Evolutionary conservation across 257 asterid species (phyloP).

Genomic region (Primulina eburnea): DNA sequence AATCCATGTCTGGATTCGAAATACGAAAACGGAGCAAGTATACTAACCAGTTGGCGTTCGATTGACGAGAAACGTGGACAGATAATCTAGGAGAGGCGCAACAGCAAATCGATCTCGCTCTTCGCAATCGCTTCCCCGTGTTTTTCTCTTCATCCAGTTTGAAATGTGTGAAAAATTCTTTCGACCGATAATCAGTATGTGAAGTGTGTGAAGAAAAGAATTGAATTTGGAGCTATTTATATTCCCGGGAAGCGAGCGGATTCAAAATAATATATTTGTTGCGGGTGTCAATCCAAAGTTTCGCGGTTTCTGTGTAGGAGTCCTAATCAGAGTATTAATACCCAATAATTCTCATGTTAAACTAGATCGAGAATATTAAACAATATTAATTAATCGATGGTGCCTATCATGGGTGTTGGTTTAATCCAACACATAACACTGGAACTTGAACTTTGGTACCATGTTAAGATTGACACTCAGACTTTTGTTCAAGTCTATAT

Average conservation of each 20-base stretch:
- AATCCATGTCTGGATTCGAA: not conserved
- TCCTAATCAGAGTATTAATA: too few relatives aligned
- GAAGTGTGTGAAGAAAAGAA: conserved; percentile 23
- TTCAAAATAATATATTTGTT: conserved; percentile 26
- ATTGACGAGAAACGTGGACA: conserved; percentile 37
- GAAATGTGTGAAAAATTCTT: not conserved
- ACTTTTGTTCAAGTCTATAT: too few relatives aligned
- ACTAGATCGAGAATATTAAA: too few relatives aligned
- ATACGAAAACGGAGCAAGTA: not conserved
- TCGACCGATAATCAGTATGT: conserved; percentile 2
- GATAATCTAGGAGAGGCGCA: conserved; percentile 74
- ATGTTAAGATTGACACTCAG: too few relatives aligned
- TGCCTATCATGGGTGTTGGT: too few relatives aligned
- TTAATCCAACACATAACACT: too few relatives aligned
- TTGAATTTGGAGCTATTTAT: conserved; percentile 34
- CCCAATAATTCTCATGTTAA: too few relatives aligned
- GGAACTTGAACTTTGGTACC: too few relatives aligned
- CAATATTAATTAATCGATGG: too few relatives aligned
- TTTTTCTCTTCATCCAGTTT: conserved; percentile 11
- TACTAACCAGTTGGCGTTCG: conserved; percentile 68
- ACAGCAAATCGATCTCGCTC: conserved; percentile 62
- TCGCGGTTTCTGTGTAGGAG: not conserved
- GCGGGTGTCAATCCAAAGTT: conserved; percentile 9
- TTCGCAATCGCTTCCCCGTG: conserved; percentile 87
- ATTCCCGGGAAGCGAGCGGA: conserved; percentile 31